Percentiles rank a stretch among this genome's conserved stretches.
Conservation (phyloP, 176 grass and related monocot genomes). For the Pontederia paniculata region DNA sequence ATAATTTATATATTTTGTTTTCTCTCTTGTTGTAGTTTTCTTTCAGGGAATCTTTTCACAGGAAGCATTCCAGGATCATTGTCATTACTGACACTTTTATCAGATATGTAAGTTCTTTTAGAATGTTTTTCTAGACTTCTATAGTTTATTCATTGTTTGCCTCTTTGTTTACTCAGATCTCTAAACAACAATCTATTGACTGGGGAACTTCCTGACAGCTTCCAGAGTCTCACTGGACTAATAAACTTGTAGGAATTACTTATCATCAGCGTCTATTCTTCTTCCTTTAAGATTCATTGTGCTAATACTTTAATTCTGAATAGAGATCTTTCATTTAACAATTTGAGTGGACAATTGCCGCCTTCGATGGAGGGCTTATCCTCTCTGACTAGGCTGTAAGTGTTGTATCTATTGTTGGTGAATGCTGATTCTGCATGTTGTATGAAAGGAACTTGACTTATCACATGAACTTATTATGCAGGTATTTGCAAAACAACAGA, state of each 20-base stretch:
- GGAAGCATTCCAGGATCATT: slow-evolving; percentile 15
- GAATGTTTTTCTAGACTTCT: neutral
- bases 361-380: slow-evolving; percentile 28
- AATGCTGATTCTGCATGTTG: neutral
- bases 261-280: neutral
- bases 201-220: slow-evolving; percentile 8
- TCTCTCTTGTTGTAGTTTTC: slow-evolving; percentile 6
- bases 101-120: slow-evolving; percentile 7
- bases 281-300: neutral
- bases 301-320: slow-evolving; percentile 2
- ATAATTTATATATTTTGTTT: neutral
- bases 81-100: slow-evolving; percentile 6
- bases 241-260: slow-evolving; percentile 9
- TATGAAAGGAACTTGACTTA: neutral
- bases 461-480: slow-evolving; percentile 23
- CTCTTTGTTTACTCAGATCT: slow-evolving; percentile 2
- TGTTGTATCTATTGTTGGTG: neutral
- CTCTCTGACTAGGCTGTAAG: slow-evolving; percentile 35
- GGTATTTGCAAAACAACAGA: slow-evolving; percentile 72
- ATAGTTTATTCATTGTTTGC: neutral
- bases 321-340: slow-evolving; percentile 50
- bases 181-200: slow-evolving; percentile 14
- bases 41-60: slow-evolving; percentile 18
- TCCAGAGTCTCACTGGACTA: slow-evolving; percentile 12
- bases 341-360: slow-evolving; percentile 26